phyloP scores from a whole-genome alignment of 345 rosid genomes.

The Lumnitzera littorea region DNA sequence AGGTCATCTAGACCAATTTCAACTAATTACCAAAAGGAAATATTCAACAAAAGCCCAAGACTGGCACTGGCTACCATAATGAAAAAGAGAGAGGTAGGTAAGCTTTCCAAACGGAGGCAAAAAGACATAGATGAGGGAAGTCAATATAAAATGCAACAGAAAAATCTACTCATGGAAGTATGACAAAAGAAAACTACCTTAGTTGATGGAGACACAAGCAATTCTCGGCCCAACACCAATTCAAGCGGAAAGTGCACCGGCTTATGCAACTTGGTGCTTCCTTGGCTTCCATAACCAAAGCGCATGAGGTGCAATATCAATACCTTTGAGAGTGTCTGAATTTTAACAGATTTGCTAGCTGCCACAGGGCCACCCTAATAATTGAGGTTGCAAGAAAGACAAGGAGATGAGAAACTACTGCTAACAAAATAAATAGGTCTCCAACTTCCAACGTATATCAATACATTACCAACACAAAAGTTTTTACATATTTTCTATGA shows the following conservation, averaged over 20 bases:
- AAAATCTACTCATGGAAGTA: not conserved
- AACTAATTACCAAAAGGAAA: too few relatives aligned
- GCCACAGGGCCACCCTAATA: constrained; percentile 70
- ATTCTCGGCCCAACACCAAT: constrained; percentile 51
- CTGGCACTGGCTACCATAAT: too few relatives aligned
- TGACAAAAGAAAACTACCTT: constrained; percentile 35
- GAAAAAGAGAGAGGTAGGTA: not conserved
- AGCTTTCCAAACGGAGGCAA: not conserved
- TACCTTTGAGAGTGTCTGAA: constrained; percentile 74
- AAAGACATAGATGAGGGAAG: not conserved
- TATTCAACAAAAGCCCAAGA: too few relatives aligned
- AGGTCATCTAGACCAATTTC: too few relatives aligned
- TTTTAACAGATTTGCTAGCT: constrained; percentile 78
- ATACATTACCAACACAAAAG: too few relatives aligned
- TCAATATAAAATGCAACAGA: too few relatives aligned
- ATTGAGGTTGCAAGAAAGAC: not conserved
- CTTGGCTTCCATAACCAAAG: constrained; percentile 83
- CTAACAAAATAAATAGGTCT: too few relatives aligned
- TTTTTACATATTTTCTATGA: too few relatives aligned
- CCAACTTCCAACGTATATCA: too few relatives aligned
- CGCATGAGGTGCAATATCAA: constrained; percentile 95
- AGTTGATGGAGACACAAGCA: constrained; percentile 55
- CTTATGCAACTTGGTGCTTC: constrained; percentile 86
- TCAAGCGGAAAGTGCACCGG: constrained; percentile 82
- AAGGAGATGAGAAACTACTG: too few relatives aligned